Base-by-base conservation (phyloP, 2,329 filamentous ascomycete genomes). In the Ascocoryne sarcoides region DNA sequence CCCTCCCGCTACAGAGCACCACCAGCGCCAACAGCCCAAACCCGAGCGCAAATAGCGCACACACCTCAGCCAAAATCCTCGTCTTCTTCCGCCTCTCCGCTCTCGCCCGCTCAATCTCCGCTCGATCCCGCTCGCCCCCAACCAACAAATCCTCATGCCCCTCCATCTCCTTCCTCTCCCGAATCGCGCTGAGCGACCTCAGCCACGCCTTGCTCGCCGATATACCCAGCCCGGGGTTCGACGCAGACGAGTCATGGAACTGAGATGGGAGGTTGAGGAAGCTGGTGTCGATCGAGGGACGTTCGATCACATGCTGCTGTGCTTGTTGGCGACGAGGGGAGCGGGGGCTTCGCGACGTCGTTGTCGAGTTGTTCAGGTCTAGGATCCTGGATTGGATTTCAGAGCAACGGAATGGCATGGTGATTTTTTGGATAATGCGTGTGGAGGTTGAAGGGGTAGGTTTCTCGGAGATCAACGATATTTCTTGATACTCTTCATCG, bases 381-480 rank as follows among this genome's bases (percentile, higher is more conserved):
- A 50, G 38, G 34, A 49, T 29, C 14, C 36, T 18, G 32, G 48
- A 45, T 45, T 51, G 48, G 30, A 49, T 16, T 32, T 32, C 10
- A 12, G 47, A 50, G 15, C 45, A 44, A 28, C 42, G 43, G 45
- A 48, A 50, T 19, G 47, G 45, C 49, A 52, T 50, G 23, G 14
- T 32, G 35, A 29, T 20, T 20, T 17, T 28, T 15, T n/a, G 9
- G 10, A 12, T 5, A 21, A 7, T 10, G 36, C 17, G 21, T 23
- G 20, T 18, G 14, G 32, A 26, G 7, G 17, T 21, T 29, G 26
- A n/a, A n/a, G 8, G 10, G 36, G 10, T 26, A 21, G 15, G 3
- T 37, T 37, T 33, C 30, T 36, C 34, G 5, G 23, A 4, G 18
- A 16, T 2, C 7, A 26, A 12, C 7, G 23, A 26, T 7, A 26